These are phyloP conservation scores for Juncus effusus DNA, from an alignment of 176 grass and related monocot species.

Conservation along the genomic window DNA sequence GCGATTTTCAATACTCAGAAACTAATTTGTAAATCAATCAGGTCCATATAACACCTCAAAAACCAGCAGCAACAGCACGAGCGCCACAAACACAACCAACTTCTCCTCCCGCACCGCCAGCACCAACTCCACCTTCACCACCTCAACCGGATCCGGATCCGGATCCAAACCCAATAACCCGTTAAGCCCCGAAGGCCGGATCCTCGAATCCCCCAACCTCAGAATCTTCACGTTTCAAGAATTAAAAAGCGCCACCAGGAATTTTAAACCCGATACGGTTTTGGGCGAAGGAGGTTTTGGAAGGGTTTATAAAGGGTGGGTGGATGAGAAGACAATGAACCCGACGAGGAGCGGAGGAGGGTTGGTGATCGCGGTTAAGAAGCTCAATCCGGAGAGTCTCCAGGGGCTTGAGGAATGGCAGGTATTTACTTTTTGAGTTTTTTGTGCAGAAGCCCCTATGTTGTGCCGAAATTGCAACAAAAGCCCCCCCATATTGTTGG, in stretches of 20 bases:
- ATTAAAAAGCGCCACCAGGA: constrained; percentile 55
- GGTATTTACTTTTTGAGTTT: constrained; percentile 30
- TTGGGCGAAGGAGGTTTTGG: constrained; percentile 69
- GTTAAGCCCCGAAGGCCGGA: constrained; percentile 36
- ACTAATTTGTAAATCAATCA: constrained; percentile 11
- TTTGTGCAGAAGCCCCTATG: background rate
- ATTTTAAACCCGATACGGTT: constrained; percentile 55
- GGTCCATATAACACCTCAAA: constrained; percentile 47
- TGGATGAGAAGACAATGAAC: constrained; percentile 79
- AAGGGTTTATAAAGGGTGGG: constrained; percentile 81
- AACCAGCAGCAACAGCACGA: constrained; percentile 60
- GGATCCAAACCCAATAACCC: constrained; percentile 26
- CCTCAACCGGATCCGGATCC: constrained; percentile 27
- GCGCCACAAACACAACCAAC: constrained; percentile 60
- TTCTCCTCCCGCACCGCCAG: constrained; percentile 46
- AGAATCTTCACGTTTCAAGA: constrained; percentile 71
- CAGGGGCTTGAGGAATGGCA: constrained; percentile 87
- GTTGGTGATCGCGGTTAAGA: constrained; percentile 77
- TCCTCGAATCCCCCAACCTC: constrained; percentile 70
- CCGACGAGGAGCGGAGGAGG: constrained; percentile 29
- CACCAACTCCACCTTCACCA: constrained; percentile 35
- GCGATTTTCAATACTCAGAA: background rate
- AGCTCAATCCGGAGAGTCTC: constrained; percentile 75
- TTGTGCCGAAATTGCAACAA: too few relatives aligned
- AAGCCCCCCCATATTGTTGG: too few relatives aligned